These are phyloP conservation scores for Epicoccum sorghinum DNA, from an alignment of 2,329 filamentous ascomycete genomes.

Conservation along the genomic window DNA sequence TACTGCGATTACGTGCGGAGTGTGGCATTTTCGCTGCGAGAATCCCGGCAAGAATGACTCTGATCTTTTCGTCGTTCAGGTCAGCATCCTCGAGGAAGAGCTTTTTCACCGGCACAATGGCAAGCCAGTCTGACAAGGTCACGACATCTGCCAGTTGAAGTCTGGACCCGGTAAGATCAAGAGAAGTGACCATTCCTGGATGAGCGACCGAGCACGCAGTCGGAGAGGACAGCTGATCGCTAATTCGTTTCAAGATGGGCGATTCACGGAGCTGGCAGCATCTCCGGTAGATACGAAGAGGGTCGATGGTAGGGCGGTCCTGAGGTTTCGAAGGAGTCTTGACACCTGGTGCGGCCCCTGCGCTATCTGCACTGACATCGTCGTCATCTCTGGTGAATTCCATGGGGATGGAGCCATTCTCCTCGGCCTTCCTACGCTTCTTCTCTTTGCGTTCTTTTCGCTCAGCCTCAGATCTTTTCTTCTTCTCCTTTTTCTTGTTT, in stretches of 20 bases:
- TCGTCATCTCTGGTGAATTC: conserved; percentile 76
- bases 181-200: conserved; percentile 77
- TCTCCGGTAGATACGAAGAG: conserved; percentile 87
- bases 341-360: conserved; percentile 21
- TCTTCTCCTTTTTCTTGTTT: conserved; percentile 89
- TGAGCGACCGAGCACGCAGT: conserved; percentile 67
- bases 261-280: conserved; percentile 95
- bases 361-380: conserved; percentile 29
- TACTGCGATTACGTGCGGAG: conserved; percentile 52
- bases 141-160: conserved; percentile 83
- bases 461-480: conserved; percentile 92
- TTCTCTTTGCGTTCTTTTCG: conserved; percentile 90
- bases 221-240: conserved; percentile 79
- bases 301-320: conserved; percentile 82
- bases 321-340: conserved; percentile 59
- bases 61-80: conserved; percentile 82
- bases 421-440: conserved; percentile 81
- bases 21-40: conserved; percentile 76
- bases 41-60: conserved; percentile 84
- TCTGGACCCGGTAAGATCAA: conserved; percentile 85
- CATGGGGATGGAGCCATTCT: conserved; percentile 84
- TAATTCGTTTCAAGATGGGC: conserved; percentile 88
- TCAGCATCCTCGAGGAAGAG: conserved; percentile 86
- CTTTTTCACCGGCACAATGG: conserved; percentile 88
- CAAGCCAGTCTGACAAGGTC: conserved; percentile 91